Evolutionary conservation across 768 basidiomycete species (phyloP).

Genomic region (Dendrothele bispora): DNA sequence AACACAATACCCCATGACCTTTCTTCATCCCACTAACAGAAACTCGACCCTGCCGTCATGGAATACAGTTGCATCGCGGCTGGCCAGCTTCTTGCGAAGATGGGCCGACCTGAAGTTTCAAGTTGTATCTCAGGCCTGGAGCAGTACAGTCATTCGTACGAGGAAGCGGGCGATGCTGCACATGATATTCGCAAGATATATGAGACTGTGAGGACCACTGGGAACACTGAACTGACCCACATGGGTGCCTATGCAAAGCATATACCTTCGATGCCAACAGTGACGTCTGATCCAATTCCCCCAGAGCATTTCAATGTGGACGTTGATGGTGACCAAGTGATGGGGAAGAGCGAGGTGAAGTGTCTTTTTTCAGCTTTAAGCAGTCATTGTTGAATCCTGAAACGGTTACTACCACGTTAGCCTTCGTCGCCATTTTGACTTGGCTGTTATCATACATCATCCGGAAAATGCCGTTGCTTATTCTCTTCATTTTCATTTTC

Average conservation of each 20-base stretch:
- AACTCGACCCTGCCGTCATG: conserved; percentile 87
- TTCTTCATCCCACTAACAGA: conserved; percentile 34
- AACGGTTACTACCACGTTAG: too few relatives aligned
- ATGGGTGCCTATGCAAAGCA: conserved; percentile 44
- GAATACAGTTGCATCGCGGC: conserved; percentile 85
- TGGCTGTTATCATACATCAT: too few relatives aligned
- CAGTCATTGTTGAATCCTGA: too few relatives aligned
- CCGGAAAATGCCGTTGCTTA: too few relatives aligned
- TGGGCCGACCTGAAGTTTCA: conserved; percentile 80
- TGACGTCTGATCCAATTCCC: conserved; percentile 23
- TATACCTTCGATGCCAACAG: conserved; percentile 23
- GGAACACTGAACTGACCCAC: conserved; percentile 47
- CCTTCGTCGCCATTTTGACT: too few relatives aligned
- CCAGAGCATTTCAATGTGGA: too few relatives aligned
- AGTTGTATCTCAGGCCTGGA: conserved; percentile 84
- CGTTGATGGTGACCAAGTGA: too few relatives aligned
- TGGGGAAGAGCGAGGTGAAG: too few relatives aligned
- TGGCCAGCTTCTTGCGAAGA: conserved; percentile 75
- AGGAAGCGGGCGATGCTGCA: conserved; percentile 80
- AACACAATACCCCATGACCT: not conserved
- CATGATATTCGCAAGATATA: conserved; percentile 61
- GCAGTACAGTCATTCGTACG: conserved; percentile 88
- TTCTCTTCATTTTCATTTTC: too few relatives aligned
- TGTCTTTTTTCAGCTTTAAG: too few relatives aligned
- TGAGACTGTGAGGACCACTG: conserved; percentile 33